Base-by-base conservation (phyloP, 1,284 basidiomycete genomes). In the Takashimella koratensis region DNA sequence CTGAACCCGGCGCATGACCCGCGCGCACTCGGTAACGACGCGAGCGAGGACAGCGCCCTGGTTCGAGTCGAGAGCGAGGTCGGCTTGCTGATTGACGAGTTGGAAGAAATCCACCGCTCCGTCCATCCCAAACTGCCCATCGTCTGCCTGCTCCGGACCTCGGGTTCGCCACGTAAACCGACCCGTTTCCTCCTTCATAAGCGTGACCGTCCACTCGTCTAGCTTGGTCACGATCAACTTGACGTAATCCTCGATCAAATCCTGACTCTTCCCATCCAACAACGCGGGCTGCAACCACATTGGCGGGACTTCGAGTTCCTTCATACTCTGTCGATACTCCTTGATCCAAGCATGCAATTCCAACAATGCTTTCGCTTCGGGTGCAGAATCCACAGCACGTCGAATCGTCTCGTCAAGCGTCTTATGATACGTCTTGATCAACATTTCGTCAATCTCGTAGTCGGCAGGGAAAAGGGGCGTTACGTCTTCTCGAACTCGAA, bases 61-160 rank as follows among this genome's bases (percentile, higher is more conserved):
- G 10, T 91, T 90, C 59, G 93, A 97, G 71, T 98, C 94, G 64
- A 88, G 88, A 2, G 95, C 93, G 16, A 94, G 82, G 68, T 98
- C 96, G 59, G 94, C 82, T 73, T 98, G 94, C 75, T 98, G 94
- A 72, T 97, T 98, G 66, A 98, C 87, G 87, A 96, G 95, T 77
- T 96, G 89, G 82, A 98, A 98, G 62, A 98, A 81, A 67, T 98
- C 96, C 54, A 94, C 84, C 13, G 93, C 88, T 24, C 92, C 92
- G 68, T 97, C 89, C 66, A 88, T 87, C 13, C 90, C 89, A 71
- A 97, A 98, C 60, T 89, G 79, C 5, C 91, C 91, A 59, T 98
- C 93, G 43, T 83, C 83, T 64, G 92, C 89, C 47, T 88, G 78
- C 70, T 98, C 94, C 1, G 94, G 96, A 22, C 90, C 88, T 60